Base-by-base conservation (phyloP, 31 red algal genomes). In the Odonthalia washingtoniensis region DNA sequence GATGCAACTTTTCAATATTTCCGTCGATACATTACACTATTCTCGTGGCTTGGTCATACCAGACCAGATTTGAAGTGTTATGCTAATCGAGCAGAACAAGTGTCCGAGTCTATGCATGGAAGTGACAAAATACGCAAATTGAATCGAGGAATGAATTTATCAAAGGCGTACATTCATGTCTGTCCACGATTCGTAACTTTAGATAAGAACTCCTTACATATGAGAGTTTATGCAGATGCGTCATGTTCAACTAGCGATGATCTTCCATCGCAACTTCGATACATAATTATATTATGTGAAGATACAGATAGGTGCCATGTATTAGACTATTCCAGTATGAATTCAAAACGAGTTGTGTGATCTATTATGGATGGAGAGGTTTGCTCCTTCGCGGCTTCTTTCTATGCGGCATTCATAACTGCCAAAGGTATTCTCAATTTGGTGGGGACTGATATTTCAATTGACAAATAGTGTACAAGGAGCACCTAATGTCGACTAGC, bases 231-330 rank as follows among this genome's bases (percentile, higher is more conserved):
- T 66, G 45, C 77, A 14, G 77, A 81, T 35, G n/a, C n/a, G n/a
- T n/a, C n/a, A n/a, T n/a, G n/a, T n/a, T n/a, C n/a, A n/a, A n/a
- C n/a, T n/a, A n/a, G 73, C 65, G 80, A 84, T 0, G 80, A 84
- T 40, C 80, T 37, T 27, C 39, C 0, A 4, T 77, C 80, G 26
- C 80, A 76, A 38, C 80, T 74, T 32, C 0, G 80, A 4, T 84
- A 73, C 4, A 40, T 77, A 30, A 72, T 84, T 40, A 68, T 84
- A 70, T 62, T 77, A 4, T 0, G 27, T 3, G 80, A 76, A 18
- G 28, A 69, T 27, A 3, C 40, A 4, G 24, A 70, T 30, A 0
- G 65, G 30, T 73, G 65, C 27, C 57, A 84, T 0, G 33, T 1
- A 28, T 6, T 84, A 42, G 34, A 40, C 24, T 85, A 74, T 60